These are phyloP conservation scores for Verbascum thapsus DNA, from an alignment of 257 asterid genomes.

Conservation along the genomic window DNA sequence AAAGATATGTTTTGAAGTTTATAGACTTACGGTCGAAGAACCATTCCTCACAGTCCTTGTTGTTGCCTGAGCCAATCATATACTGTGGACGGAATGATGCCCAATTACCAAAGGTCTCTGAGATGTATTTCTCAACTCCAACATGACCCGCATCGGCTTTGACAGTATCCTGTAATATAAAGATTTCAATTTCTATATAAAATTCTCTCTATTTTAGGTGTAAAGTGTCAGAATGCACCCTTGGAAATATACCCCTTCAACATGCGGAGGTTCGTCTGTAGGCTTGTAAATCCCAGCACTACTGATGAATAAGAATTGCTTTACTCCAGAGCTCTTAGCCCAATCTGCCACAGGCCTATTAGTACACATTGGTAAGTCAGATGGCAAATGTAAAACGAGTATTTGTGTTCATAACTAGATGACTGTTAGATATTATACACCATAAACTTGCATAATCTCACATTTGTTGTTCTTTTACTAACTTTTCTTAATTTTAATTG, in stretches of 20 bases:
- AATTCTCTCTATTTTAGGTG: conserved; percentile 9
- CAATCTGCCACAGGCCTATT: conserved; percentile 91
- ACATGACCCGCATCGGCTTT: conserved; percentile 96
- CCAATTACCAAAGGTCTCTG: conserved; percentile 72
- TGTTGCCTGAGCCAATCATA: conserved; percentile 97
- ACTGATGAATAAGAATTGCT: conserved; percentile 88
- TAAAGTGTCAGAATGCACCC: neutral
- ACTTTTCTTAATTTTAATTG: neutral
- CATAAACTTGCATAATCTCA: neutral
- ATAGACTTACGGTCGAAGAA: conserved; percentile 83
- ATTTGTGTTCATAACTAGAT: neutral
- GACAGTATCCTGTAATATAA: conserved; percentile 66
- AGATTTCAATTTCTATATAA: conserved; percentile 4
- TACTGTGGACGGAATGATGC: conserved; percentile 90
- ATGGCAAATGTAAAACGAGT: neutral
- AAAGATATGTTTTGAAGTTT: conserved; percentile 11
- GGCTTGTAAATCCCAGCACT: conserved; percentile 96
- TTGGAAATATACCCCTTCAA: conserved; percentile 84
- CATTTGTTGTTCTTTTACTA: neutral
- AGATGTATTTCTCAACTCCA: conserved; percentile 78
- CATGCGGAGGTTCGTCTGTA: conserved; percentile 91
- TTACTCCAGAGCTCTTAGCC: conserved; percentile 77
- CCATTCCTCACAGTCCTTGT: conserved; percentile 99
- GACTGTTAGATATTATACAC: neutral
- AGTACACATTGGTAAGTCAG: conserved; percentile 18